Percentiles rank a stretch among this genome's conserved stretches.
Conservation (phyloP, 129 eudicot genomes). For the Rutidosis leptorrhynchoides region DNA sequence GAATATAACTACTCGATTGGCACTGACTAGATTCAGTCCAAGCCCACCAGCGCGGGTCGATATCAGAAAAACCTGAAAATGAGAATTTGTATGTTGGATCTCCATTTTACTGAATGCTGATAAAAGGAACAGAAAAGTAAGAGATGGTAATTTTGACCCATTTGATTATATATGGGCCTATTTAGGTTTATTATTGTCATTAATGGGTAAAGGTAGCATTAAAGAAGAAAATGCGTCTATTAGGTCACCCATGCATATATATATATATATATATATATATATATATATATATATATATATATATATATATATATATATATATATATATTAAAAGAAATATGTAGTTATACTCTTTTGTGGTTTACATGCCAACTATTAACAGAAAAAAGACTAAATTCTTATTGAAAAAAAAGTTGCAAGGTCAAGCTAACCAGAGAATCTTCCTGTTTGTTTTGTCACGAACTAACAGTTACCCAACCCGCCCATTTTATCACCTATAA, state of each 20-base stretch:
- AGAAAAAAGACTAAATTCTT: no score
- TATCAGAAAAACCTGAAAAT: slow-evolving; percentile 78
- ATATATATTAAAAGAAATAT: no score
- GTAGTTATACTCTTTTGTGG: no score
- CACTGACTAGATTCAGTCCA: slow-evolving; percentile 90
- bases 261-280: no score
- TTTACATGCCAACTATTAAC: neutral
- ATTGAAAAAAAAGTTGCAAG: neutral
- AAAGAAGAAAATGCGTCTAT: neutral
- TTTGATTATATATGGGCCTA: neutral
- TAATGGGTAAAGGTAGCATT: neutral
- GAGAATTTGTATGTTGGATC: neutral
- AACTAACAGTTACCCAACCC: neutral
- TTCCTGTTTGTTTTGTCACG: neutral
- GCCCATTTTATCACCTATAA: neutral
- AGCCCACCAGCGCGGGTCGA: slow-evolving; percentile 98
- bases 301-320: no score
- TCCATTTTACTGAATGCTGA: slow-evolving; percentile 9
- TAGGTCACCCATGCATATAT: neutral
- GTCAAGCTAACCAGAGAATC: neutral
- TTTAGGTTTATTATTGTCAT: no score
- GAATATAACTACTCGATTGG: slow-evolving; percentile 90
- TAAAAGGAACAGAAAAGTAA: neutral
- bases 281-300: no score
- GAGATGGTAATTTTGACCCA: neutral